Evolutionary conservation across 805 yeast species (phyloP).

Genomic region (Schwanniomyces occidentalis): DNA sequence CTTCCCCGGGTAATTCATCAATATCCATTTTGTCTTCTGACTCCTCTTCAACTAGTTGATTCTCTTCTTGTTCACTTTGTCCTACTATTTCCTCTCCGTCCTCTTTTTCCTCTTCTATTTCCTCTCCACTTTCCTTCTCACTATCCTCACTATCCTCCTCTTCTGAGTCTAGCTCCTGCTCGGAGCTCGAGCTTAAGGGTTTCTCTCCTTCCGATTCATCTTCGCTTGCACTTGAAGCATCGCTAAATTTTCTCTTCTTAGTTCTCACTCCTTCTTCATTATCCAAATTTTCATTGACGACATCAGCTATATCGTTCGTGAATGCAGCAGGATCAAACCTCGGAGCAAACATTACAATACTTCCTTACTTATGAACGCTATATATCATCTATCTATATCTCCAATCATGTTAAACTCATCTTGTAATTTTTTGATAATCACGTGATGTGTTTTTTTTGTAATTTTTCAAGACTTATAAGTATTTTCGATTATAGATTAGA

Average conservation of each 20-base stretch:
- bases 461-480: constrained; percentile 2
- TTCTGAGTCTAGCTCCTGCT: too few relatives aligned
- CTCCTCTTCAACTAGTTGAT: constrained; percentile 7
- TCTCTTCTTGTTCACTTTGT: constrained; percentile 18
- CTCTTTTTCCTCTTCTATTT: constrained; percentile 7
- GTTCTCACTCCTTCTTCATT: neutral
- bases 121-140: constrained; percentile 12
- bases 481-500: neutral
- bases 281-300: neutral
- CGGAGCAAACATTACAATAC: constrained; percentile 59
- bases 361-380: neutral
- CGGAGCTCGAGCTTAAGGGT: too few relatives aligned
- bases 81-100: constrained; percentile 3
- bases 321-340: constrained; percentile 56
- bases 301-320: constrained; percentile 1
- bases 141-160: constrained; percentile 9
- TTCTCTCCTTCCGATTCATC: constrained; percentile 5
- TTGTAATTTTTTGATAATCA: constrained; percentile 4
- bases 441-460: constrained; percentile 2
- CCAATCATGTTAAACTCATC: constrained; percentile 2
- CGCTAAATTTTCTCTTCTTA: constrained; percentile 22
- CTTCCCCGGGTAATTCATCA: constrained; percentile 5
- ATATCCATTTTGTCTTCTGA: constrained; percentile 13
- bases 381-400: neutral
- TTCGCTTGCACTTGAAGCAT: constrained; percentile 3